Evolutionary conservation across 108 stramenopile genomes (phyloP).

Genomic region (Skeletonema costatum): DNA sequence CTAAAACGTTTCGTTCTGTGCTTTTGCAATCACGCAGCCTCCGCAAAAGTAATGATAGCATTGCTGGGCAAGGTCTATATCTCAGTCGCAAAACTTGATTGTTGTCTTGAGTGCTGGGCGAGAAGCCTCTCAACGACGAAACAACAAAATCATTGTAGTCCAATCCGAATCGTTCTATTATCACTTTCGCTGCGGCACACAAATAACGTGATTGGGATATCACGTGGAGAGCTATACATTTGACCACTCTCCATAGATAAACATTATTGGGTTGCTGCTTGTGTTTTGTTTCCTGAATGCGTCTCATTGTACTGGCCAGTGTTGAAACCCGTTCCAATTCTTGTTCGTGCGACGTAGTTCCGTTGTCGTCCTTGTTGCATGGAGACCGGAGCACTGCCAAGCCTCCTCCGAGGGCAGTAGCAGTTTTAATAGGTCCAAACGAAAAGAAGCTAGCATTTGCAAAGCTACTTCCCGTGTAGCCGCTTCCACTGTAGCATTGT

Average conservation of each 20-base stretch:
- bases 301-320: constrained; percentile 46
- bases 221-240: constrained; percentile 49
- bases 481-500: constrained; percentile 74
- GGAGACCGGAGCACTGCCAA: constrained; percentile 39
- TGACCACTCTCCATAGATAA: constrained; percentile 50
- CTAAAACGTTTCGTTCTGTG: constrained; percentile 17
- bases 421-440: constrained; percentile 89
- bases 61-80: constrained; percentile 55
- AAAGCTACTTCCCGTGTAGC: constrained; percentile 38
- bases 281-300: constrained; percentile 57
- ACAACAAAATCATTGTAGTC: constrained; percentile 67
- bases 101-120: not conserved
- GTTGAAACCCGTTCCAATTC: not conserved
- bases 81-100: constrained; percentile 49
- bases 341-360: not conserved
- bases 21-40: constrained; percentile 48
- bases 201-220: constrained; percentile 51
- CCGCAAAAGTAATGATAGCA: constrained; percentile 61
- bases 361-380: not conserved
- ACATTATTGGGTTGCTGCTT: constrained; percentile 50
- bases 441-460: constrained; percentile 74
- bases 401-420: constrained; percentile 84
- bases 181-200: constrained; percentile 41
- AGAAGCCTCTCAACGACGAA: constrained; percentile 62
- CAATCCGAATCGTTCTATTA: constrained; percentile 37